Conservation (phyloP, 129 eudicot species). For the Logfia minima region DNA sequence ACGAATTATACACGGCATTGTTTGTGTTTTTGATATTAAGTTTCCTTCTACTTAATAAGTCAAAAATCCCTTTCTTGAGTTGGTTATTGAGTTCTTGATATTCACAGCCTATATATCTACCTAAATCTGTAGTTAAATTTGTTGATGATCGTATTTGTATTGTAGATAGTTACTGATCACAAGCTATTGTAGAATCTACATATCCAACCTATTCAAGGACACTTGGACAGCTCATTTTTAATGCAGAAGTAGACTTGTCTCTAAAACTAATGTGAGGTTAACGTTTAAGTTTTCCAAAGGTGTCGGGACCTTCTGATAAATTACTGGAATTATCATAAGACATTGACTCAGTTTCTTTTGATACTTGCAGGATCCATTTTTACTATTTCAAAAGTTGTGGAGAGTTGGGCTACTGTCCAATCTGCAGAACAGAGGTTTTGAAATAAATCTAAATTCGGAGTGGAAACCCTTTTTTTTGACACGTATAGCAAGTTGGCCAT, state of each 20-base stretch:
- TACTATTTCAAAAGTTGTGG: no score
- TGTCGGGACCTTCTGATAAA: conserved; percentile 42
- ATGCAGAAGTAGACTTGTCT: conserved; percentile 76
- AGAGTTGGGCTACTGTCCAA: no score
- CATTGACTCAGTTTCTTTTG: not conserved
- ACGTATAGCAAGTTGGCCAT: no score
- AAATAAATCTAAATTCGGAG: no score
- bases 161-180: conserved; percentile 72
- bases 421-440: no score
- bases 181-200: conserved; percentile 50
- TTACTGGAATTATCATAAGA: not conserved
- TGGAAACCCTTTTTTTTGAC: no score
- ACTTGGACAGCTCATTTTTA: conserved; percentile 48
- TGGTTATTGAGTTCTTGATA: not conserved
- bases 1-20: no score
- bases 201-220: conserved; percentile 37
- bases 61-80: not conserved
- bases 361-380: no score
- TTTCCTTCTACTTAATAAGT: no score
- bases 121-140: conserved; percentile 4
- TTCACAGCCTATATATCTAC: not conserved
- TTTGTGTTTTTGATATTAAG: no score
- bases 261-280: conserved; percentile 66
- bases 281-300: conserved; percentile 73
- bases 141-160: conserved; percentile 2